Conservation (phyloP, 805 yeast species). For the Tetrapisispora phaffii region DNA sequence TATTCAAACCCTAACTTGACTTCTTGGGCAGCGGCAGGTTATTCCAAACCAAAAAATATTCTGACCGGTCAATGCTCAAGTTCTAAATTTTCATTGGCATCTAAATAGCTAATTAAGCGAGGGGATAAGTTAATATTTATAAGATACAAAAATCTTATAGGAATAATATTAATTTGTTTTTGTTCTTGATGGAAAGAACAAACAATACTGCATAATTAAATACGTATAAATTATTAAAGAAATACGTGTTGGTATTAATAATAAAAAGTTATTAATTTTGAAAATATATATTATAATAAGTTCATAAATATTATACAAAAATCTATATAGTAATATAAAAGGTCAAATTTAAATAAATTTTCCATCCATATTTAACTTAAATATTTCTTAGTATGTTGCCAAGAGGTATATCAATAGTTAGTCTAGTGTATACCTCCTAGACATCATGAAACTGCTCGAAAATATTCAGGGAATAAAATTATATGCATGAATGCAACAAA, state of each 20-base stretch:
- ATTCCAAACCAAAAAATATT: conserved; percentile 52
- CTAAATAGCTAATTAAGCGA: not conserved
- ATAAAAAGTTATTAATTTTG: not conserved
- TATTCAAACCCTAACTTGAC: conserved; percentile 65
- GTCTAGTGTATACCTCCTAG: too few relatives aligned
- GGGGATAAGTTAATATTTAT: not conserved
- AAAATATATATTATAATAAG: too few relatives aligned
- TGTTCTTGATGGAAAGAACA: too few relatives aligned
- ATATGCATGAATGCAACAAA: not conserved
- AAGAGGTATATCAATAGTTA: too few relatives aligned
- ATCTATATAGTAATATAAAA: too few relatives aligned
- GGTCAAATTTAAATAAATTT: too few relatives aligned
- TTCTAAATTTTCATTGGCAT: conserved; percentile 1
- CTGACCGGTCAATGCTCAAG: conserved; percentile 41
- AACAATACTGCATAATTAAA: not conserved
- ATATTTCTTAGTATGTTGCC: too few relatives aligned
- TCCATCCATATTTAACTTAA: too few relatives aligned
- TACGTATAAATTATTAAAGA: not conserved
- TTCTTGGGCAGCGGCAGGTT: conserved; percentile 68
- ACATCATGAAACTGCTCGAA: not conserved
- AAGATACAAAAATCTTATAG: not conserved
- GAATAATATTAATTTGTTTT: too few relatives aligned
- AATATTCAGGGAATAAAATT: not conserved
- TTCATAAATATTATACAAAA: not conserved
- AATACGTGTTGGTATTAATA: not conserved